These are phyloP conservation scores for Exserohilum rostratum DNA, from an alignment of 2,329 filamentous ascomycete genomes.

Conservation along the genomic window DNA sequence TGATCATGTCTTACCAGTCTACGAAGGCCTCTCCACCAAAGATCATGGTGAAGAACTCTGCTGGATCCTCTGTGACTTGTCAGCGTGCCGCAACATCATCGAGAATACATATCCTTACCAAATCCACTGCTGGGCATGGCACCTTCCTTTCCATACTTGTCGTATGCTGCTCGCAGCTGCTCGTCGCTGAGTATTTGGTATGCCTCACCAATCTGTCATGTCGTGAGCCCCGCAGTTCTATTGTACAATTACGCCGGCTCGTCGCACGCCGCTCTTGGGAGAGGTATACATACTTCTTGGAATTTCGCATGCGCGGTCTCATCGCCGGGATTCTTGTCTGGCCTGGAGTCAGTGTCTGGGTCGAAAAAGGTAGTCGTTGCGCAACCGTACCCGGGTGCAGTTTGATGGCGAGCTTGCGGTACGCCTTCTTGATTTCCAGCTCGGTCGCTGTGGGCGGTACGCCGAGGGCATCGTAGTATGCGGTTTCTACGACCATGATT, in stretches of 20 bases:
- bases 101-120: conserved; percentile 55
- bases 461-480: conserved; percentile 86
- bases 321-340: conserved; percentile 97
- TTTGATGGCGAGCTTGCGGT: conserved; percentile 87
- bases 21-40: conserved; percentile 96
- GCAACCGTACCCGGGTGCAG: conserved; percentile 75
- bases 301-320: conserved; percentile 93
- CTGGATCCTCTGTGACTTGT: conserved; percentile 72
- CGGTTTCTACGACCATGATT: conserved; percentile 82
- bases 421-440: conserved; percentile 96
- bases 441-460: conserved; percentile 85
- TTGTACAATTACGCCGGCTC: conserved; percentile 4
- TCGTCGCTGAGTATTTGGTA: conserved; percentile 85
- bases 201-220: conserved; percentile 67
- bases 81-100: conserved; percentile 20
- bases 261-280: conserved; percentile 1
- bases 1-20: conserved; percentile 66
- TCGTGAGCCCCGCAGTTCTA: conserved; percentile 32
- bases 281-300: conserved; percentile 69
- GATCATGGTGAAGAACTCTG: conserved; percentile 98
- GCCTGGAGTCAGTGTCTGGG: conserved; percentile 11
- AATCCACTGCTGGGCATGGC: conserved; percentile 91
- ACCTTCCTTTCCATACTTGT: conserved; percentile 95
- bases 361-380: conserved; percentile 32
- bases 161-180: conserved; percentile 88